Evolutionary conservation across 2,329 filamentous ascomycete species (phyloP).

Genomic region (Colletotrichum lupini): DNA sequence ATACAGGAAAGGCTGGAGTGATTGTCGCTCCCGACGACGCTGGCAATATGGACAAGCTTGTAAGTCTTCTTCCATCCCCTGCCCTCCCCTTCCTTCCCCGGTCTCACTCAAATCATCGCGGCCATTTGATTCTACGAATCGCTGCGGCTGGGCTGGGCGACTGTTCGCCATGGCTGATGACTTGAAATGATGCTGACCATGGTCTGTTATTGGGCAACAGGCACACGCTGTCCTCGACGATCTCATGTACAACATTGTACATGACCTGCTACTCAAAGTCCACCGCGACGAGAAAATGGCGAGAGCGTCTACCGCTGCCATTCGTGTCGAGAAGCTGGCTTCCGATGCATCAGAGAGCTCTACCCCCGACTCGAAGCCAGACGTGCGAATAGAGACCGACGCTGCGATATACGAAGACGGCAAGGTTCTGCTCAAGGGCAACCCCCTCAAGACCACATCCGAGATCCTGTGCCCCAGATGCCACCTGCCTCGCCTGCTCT

Average conservation of each 20-base stretch:
- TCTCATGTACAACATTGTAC: slow-evolving; percentile 79
- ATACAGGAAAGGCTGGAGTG: slow-evolving; percentile 67
- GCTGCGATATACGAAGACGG: slow-evolving; percentile 78
- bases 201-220: slow-evolving; percentile 47
- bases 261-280: slow-evolving; percentile 78
- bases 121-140: not conserved
- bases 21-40: slow-evolving; percentile 65
- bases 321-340: slow-evolving; percentile 71
- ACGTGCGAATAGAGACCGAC: slow-evolving; percentile 72
- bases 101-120: not conserved
- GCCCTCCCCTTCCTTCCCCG: not conserved
- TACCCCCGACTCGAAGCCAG: slow-evolving; percentile 63
- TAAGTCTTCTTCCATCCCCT: slow-evolving; percentile 52
- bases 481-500: slow-evolving; percentile 77
- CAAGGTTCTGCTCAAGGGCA: slow-evolving; percentile 75
- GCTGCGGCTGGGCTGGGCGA: not conserved
- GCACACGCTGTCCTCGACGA: slow-evolving; percentile 78
- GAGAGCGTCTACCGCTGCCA: slow-evolving; percentile 72
- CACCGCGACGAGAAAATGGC: slow-evolving; percentile 84
- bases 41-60: slow-evolving; percentile 67
- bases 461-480: slow-evolving; percentile 81
- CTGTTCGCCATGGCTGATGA: not conserved
- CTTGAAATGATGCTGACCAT: slow-evolving; percentile 17
- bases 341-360: slow-evolving; percentile 65
- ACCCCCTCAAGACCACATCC: slow-evolving; percentile 76